Conservation (phyloP, 176 grass and related monocot genomes). For the Calamus simplicifolius region DNA sequence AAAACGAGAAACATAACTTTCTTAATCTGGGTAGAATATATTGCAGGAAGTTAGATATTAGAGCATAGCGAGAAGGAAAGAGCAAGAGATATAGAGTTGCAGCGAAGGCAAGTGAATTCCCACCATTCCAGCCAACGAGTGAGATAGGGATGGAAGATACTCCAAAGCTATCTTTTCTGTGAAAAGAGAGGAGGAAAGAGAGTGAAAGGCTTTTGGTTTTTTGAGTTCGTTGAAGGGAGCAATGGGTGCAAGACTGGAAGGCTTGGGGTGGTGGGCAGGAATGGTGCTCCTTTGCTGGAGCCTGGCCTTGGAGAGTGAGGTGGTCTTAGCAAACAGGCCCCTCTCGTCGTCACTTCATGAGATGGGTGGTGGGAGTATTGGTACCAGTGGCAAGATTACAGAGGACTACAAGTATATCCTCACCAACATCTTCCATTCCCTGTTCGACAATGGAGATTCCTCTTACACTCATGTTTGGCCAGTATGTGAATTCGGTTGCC, state of each 20-base stretch:
- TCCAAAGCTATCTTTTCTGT: no score
- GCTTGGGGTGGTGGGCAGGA: not conserved
- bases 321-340: conserved; percentile 7
- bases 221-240: no score
- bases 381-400: not conserved
- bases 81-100: no score
- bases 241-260: no score
- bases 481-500: not conserved
- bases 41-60: no score
- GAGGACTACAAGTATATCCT: conserved; percentile 4
- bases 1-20: not conserved
- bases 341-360: not conserved
- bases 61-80: no score
- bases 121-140: no score
- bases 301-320: not conserved
- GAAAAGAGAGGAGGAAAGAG: no score
- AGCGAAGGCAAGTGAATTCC: no score
- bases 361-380: not conserved
- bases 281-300: conserved; percentile 1
- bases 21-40: no score
- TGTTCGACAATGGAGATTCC: conserved; percentile 6
- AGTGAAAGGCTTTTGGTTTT: no score
- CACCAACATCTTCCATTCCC: not conserved
- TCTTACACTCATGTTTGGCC: conserved; percentile 12
- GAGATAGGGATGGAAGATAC: not conserved